phyloP scores from a whole-genome alignment of 345 rosid genomes.

The Lepidium africanum region DNA sequence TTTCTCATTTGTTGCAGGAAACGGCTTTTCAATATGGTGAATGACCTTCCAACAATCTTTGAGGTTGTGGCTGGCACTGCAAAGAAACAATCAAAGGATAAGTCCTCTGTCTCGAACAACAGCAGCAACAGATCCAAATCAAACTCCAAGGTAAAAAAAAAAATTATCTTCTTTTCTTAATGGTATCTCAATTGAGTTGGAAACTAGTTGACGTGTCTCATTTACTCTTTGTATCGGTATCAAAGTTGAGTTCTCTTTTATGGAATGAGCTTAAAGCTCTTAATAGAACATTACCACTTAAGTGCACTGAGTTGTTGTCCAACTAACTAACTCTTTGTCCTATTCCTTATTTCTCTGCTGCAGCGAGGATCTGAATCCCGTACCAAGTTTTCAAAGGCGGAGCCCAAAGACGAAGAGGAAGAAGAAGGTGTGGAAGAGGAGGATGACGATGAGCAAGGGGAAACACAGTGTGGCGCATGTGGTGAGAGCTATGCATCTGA shows the following conservation, averaged over 20 bases:
- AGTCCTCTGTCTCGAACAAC: constrained; percentile 56
- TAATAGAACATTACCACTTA: neutral
- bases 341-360: neutral
- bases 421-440: constrained; percentile 47
- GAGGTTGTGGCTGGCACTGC: constrained; percentile 65
- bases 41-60: constrained; percentile 78
- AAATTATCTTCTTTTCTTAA: neutral
- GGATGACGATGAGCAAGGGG: constrained; percentile 42
- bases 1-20: constrained; percentile 45
- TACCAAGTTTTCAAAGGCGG: constrained; percentile 34
- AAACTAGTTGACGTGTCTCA: neutral
- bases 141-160: constrained; percentile 48
- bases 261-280: neutral
- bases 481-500: constrained; percentile 66
- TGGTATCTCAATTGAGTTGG: neutral
- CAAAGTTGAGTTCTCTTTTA: neutral
- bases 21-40: constrained; percentile 71
- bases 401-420: constrained; percentile 41
- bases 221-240: neutral
- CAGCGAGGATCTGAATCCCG: constrained; percentile 51
- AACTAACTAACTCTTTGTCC: neutral
- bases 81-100: constrained; percentile 62
- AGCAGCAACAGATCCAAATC: constrained; percentile 69
- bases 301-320: neutral
- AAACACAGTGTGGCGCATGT: constrained; percentile 37